These are phyloP conservation scores for Suhomyces sp. DNA, from an alignment of 805 yeast species.

Conservation along the genomic window DNA sequence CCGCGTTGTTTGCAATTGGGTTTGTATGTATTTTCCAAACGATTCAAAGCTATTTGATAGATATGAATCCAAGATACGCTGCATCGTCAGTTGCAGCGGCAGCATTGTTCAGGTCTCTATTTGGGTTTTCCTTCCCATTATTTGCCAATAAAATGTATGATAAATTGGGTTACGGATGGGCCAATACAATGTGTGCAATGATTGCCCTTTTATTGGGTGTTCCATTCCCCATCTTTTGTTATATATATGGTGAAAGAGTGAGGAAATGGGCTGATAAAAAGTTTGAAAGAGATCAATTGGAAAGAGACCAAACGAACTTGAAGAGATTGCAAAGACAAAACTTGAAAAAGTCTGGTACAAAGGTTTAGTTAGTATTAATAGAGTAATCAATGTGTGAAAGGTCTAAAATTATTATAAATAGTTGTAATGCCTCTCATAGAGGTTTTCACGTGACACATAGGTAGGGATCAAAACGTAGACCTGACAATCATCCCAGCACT, in stretches of 20 bases:
- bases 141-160: conserved; percentile 59
- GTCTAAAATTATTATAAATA: too few species aligned
- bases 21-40: conserved; percentile 64
- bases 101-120: conserved; percentile 60
- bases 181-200: conserved; percentile 60
- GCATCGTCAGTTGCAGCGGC: conserved; percentile 72
- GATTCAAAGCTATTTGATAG: conserved; percentile 67
- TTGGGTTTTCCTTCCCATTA: conserved; percentile 70
- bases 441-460: neutral
- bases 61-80: conserved; percentile 63
- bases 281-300: conserved; percentile 46
- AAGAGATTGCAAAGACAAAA: conserved; percentile 23
- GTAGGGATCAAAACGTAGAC: neutral
- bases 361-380: neutral
- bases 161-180: conserved; percentile 66
- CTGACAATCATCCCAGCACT: neutral
- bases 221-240: conserved; percentile 65
- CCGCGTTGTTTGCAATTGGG: conserved; percentile 57
- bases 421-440: too few species aligned
- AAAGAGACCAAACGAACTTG: conserved; percentile 43
- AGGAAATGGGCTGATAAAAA: conserved; percentile 57
- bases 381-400: too few species aligned
- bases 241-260: conserved; percentile 53
- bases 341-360: conserved; percentile 10
- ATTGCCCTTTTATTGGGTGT: conserved; percentile 56